Base-by-base conservation (phyloP, 139 green algal genomes). In the Bryopsis sp. region DNA sequence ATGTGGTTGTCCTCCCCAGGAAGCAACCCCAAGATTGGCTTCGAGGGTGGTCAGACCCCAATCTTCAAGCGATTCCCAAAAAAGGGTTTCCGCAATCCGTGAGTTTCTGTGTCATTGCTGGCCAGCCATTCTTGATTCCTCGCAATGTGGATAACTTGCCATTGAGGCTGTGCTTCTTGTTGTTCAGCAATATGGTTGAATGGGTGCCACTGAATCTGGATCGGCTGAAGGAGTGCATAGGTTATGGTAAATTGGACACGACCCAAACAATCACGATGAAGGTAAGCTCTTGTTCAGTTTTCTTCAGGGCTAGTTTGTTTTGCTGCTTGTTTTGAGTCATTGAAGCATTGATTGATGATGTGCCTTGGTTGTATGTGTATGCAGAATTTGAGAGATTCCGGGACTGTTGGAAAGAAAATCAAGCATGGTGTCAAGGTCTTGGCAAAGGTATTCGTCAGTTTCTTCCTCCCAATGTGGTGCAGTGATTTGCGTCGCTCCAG, bases 61-160 rank as follows among this genome's bases (percentile, higher is more conserved):
- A 31, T 65, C 29, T 47, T 31, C 43, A 31, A 33, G 43, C 32
- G 32, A 6, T 28, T 65, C 29, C 58, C 58, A 5, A 65, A 65
- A 39, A 65, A 65, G 31, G 58, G 58, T 3, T 65, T 65, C 58
- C 31, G 15, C 58, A 65, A 65, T 65, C 58, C 58, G 4, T n/a
- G n/a, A n/a, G n/a, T n/a, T n/a, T n/a, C n/a, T n/a, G n/a, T n/a
- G n/a, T n/a, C n/a, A n/a, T n/a, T n/a, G n/a, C n/a, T n/a, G n/a
- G n/a, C n/a, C n/a, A n/a, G n/a, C n/a, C n/a, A n/a, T n/a, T n/a
- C n/a, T n/a, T n/a, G n/a, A n/a, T n/a, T n/a, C n/a, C n/a, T n/a
- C n/a, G n/a, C n/a, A n/a, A n/a, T n/a, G n/a, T n/a, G n/a, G n/a
- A n/a, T n/a, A n/a, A n/a, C n/a, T n/a, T n/a, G n/a, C n/a, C n/a